These are phyloP conservation scores for Raffaelea albimanens DNA, from an alignment of 2,329 filamentous ascomycete genomes.

Conservation along the genomic window DNA sequence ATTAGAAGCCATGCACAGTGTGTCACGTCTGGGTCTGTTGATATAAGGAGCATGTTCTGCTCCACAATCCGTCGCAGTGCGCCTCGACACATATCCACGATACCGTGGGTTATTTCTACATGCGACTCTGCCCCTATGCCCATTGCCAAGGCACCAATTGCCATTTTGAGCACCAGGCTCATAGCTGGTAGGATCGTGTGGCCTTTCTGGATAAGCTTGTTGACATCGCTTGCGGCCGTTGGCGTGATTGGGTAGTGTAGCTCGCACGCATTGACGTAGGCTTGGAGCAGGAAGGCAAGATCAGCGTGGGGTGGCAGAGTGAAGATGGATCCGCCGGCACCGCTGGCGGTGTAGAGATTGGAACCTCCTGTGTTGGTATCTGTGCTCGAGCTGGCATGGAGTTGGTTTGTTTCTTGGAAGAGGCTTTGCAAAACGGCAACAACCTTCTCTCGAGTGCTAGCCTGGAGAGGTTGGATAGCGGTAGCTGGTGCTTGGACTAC, in stretches of 20 bases:
- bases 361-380: too few species aligned
- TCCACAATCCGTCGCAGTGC: not conserved
- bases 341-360: too few species aligned
- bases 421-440: not conserved
- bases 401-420: not conserved
- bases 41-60: not conserved
- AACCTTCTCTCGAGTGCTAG: not conserved
- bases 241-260: not conserved
- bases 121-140: not conserved
- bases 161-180: not conserved
- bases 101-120: not conserved
- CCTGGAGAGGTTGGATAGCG: not conserved
- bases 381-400: too few species aligned
- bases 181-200: not conserved
- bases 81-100: not conserved
- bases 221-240: not conserved
- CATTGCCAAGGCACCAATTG: not conserved
- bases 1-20: not conserved
- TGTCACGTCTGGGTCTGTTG: not conserved
- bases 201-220: not conserved
- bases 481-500: too few species aligned
- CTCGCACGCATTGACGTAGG: too few species aligned
- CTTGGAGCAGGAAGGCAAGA: too few species aligned
- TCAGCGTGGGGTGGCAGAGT: too few species aligned
- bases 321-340: too few species aligned